Percentiles rank a stretch among this genome's conserved stretches.
Evolutionary conservation across 2,329 filamentous ascomycete genomes (phyloP).

Genomic region (Stylonectria norvegica): DNA sequence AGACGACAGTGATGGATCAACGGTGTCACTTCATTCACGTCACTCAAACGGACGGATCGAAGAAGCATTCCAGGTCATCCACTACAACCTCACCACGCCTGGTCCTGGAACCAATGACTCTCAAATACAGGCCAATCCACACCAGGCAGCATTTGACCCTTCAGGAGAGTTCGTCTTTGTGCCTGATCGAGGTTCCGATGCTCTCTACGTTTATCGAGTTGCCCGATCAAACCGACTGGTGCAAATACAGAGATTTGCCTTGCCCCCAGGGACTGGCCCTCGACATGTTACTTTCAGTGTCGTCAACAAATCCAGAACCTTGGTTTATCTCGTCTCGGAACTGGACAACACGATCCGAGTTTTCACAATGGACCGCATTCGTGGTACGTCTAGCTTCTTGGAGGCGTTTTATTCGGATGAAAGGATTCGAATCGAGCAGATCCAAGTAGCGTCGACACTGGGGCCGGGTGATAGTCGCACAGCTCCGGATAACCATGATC

Average conservation of each 20-base stretch:
- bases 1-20: background rate
- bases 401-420: background rate
- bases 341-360: conserved; percentile 1
- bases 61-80: background rate
- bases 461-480: background rate
- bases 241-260: background rate
- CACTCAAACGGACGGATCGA: background rate
- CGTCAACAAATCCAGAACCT: background rate
- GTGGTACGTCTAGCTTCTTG: background rate
- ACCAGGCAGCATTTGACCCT: conserved; percentile 1
- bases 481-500: background rate
- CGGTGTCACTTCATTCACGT: background rate
- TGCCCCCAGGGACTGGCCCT: background rate
- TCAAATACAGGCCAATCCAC: background rate
- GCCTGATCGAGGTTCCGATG: background rate
- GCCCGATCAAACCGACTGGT: background rate
- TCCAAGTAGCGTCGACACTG: background rate
- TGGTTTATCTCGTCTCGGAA: background rate
- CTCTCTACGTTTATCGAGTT: conserved; percentile 1
- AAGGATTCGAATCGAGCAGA: background rate
- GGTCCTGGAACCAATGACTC: background rate
- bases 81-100: background rate
- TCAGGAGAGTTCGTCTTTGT: conserved; percentile 1
- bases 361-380: background rate
- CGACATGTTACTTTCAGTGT: conserved; percentile 1